These are phyloP conservation scores for Lactifluus hygrophoroides DNA, from an alignment of 768 basidiomycete species.

Conservation along the genomic window DNA sequence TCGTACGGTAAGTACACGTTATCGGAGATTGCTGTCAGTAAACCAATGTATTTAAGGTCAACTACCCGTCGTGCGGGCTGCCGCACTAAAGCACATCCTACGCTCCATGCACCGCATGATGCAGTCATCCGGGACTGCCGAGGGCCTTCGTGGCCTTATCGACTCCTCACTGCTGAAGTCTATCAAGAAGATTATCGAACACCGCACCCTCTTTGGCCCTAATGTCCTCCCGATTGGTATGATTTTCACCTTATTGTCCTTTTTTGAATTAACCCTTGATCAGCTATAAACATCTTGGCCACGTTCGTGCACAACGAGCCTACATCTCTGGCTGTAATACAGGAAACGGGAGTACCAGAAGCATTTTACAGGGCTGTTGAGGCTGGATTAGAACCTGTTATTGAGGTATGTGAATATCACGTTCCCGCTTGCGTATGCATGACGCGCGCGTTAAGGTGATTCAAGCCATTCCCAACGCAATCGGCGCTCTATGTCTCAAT, in stretches of 20 bases:
- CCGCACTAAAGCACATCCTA: conserved; percentile 82
- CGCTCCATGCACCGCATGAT: conserved; percentile 96
- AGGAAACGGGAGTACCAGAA: conserved; percentile 86
- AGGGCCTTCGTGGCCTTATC: conserved; percentile 89
- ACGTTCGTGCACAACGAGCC: conserved; percentile 99
- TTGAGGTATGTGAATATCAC: conserved; percentile 51
- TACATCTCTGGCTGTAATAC: conserved; percentile 84
- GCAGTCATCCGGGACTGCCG: conserved; percentile 89
- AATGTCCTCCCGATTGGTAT: conserved; percentile 77
- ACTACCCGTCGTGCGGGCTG: conserved; percentile 64
- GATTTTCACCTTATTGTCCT: conserved; percentile 22
- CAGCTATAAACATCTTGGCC: conserved; percentile 91
- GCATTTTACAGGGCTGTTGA: conserved; percentile 84
- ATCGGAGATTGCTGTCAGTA: not conserved
- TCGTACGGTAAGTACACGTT: conserved; percentile 40
- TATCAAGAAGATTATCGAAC: conserved; percentile 79
- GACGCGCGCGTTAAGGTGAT: conserved; percentile 50
- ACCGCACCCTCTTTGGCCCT: conserved; percentile 77
- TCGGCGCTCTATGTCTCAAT: conserved; percentile 95
- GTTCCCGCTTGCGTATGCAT: not conserved
- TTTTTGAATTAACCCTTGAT: conserved; percentile 16
- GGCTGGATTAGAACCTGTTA: conserved; percentile 72
- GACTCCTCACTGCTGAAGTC: conserved; percentile 81
- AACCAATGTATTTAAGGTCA: conserved; percentile 38
- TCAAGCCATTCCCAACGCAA: conserved; percentile 87